Evolutionary conservation across 1,284 basidiomycete species (phyloP).

Genomic region (Vanrija humicola): DNA sequence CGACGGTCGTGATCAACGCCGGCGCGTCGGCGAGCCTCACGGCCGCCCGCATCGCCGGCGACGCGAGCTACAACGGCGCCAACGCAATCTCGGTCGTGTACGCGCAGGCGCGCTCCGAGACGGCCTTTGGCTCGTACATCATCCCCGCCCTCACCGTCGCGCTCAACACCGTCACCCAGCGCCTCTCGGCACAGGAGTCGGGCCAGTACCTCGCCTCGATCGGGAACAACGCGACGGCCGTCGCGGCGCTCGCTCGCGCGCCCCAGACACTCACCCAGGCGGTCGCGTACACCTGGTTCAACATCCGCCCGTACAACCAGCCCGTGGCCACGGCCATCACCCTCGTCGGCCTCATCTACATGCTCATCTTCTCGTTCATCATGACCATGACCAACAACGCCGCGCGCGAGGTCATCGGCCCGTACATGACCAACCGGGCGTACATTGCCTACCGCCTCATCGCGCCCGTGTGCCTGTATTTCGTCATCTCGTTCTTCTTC

Average conservation of each 20-base stretch:
- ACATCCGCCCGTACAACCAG: conserved; percentile 61
- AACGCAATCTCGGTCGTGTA: conserved; percentile 40
- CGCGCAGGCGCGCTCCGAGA: conserved; percentile 48
- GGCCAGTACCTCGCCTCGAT: conserved; percentile 33
- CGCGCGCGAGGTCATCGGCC: conserved; percentile 49
- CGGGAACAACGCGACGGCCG: conserved; percentile 50
- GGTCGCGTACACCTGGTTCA: conserved; percentile 55
- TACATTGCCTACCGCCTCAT: conserved; percentile 59
- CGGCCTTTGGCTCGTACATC: conserved; percentile 43
- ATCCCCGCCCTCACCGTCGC: conserved; percentile 34
- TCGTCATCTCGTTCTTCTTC: conserved; percentile 62
- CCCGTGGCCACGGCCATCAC: conserved; percentile 68
- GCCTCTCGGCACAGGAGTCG: conserved; percentile 26
- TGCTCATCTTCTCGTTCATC: conserved; percentile 55
- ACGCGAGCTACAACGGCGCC: conserved; percentile 31
- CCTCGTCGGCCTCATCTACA: conserved; percentile 65
- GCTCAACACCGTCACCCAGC: conserved; percentile 25
- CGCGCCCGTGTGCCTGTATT: conserved; percentile 58
- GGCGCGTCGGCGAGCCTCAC: conserved; percentile 31
- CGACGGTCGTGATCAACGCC: conserved; percentile 36
- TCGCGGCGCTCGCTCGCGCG: conserved; percentile 54
- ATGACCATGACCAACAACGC: conserved; percentile 52
- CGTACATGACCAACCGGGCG: conserved; percentile 55
- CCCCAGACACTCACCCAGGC: conserved; percentile 59
- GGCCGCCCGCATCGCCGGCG: conserved; percentile 31